Evolutionary conservation across 495 filamentous ascomycete genomes (phyloP).

Genomic region (Hyaloscypha variabilis): DNA sequence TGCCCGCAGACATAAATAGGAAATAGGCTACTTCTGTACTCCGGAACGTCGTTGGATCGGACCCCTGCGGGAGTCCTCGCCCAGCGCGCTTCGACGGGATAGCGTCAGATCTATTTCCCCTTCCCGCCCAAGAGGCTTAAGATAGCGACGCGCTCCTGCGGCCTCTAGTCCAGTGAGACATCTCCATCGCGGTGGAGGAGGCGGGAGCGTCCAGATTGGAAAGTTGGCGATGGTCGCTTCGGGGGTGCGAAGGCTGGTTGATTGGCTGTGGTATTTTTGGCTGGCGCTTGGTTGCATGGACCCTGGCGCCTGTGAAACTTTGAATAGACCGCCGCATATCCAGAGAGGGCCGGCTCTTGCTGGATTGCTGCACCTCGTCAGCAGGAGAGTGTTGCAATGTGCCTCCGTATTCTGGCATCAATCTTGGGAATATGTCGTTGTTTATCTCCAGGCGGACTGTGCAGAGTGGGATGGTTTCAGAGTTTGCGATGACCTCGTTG

Average conservation of each 20-base stretch:
- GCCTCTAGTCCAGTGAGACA: slow-evolving; percentile 11
- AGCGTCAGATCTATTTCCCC: slow-evolving; percentile 23
- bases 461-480: slow-evolving; percentile 7
- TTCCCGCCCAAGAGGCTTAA: not conserved
- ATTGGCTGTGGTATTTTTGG: slow-evolving; percentile 22
- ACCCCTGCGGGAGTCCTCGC: not conserved
- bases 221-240: not conserved
- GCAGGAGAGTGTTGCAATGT: not conserved
- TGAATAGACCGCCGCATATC: slow-evolving; percentile 45
- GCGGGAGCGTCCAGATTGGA: not conserved
- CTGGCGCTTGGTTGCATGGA: slow-evolving; percentile 25
- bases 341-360: not conserved
- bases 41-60: not conserved
- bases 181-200: not conserved
- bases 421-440: not conserved
- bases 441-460: not conserved
- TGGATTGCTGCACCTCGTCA: not conserved
- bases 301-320: slow-evolving; percentile 42
- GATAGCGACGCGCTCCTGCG: slow-evolving; percentile 17
- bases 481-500: not conserved
- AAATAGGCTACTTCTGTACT: slow-evolving; percentile 6
- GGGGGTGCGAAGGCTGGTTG: not conserved
- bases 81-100: slow-evolving; percentile 3
- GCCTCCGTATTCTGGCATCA: not conserved
- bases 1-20: slow-evolving; percentile 30